phyloP scores from a whole-genome alignment of 2,329 filamentous ascomycete species.

The Aureobasidium sp. region DNA sequence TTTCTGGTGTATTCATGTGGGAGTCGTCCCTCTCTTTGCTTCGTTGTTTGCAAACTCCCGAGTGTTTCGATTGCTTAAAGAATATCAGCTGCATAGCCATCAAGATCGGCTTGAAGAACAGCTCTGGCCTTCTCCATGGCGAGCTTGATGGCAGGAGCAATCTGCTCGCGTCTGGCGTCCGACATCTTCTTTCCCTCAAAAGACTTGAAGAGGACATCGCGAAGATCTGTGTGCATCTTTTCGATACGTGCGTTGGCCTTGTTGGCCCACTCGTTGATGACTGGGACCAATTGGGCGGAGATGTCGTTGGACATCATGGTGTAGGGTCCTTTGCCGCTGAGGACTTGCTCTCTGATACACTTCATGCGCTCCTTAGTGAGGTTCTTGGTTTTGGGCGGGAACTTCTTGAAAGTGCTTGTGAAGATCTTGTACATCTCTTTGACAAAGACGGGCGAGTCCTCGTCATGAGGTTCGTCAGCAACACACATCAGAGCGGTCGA shows the following conservation, averaged over 20 bases:
- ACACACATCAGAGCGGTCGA: neutral
- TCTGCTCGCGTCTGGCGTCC: neutral
- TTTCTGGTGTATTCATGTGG: neutral
- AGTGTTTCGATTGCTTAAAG: neutral
- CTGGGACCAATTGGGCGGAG: neutral
- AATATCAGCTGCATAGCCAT: neutral
- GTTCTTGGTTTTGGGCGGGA: neutral
- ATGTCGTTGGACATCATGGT: neutral
- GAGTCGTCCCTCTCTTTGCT: neutral
- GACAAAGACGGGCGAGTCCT: neutral
- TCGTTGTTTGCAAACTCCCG: neutral
- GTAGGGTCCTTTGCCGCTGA: neutral
- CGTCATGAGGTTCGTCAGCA: neutral
- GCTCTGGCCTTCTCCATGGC: neutral
- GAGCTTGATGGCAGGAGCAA: neutral
- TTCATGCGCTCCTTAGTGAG: neutral
- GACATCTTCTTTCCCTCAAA: constrained; percentile 3
- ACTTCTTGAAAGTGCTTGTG: neutral
- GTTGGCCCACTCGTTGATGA: neutral
- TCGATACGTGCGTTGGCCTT: neutral
- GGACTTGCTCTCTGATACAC: neutral
- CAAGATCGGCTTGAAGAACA: neutral
- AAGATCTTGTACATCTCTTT: neutral
- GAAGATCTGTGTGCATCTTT: neutral
- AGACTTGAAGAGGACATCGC: neutral